A percentile compares a stretch with the other conserved stretches of the same genome.
Evolutionary conservation across 1,139 yeast species (phyloP).

Genomic region (Diutina catenulata): DNA sequence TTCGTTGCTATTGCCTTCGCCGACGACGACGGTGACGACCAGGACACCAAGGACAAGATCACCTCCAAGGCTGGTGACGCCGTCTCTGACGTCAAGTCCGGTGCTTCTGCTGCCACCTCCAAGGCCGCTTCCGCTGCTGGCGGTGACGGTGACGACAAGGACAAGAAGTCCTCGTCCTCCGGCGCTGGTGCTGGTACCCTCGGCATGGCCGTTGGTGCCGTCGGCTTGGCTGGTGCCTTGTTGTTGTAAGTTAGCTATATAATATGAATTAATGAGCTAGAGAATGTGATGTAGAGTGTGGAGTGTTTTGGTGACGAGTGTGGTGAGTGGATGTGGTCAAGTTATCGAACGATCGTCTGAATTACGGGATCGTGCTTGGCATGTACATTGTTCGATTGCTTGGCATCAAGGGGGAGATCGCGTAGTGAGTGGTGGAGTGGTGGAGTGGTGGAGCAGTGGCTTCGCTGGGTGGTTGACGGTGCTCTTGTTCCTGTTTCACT

Average conservation of each 20-base stretch:
- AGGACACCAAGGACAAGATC: no score
- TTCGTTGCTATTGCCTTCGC: conserved; percentile 1
- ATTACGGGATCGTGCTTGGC: no score
- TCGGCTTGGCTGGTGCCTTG: conserved; percentile 3
- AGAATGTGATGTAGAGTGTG: background rate
- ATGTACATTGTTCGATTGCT: no score
- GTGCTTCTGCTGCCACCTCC: background rate
- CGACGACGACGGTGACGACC: no score
- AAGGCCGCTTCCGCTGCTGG: background rate
- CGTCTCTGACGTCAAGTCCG: background rate
- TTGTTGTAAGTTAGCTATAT: background rate
- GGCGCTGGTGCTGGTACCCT: background rate
- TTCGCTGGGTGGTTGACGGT: no score
- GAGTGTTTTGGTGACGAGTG: no score
- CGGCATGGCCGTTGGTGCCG: conserved; percentile 1
- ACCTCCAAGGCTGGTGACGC: background rate
- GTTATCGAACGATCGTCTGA: no score
- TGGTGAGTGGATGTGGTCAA: no score
- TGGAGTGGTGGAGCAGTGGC: no score
- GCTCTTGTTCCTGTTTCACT: no score
- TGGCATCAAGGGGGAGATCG: no score
- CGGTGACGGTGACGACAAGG: background rate
- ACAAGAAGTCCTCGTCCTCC: background rate
- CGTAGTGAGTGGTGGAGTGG: no score
- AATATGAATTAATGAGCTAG: background rate